A percentile compares a stretch with the other conserved stretches of the same genome.
Evolutionary conservation across 1,284 basidiomycete genomes (phyloP).

Genomic region (Leccinum cinnamomeum): DNA sequence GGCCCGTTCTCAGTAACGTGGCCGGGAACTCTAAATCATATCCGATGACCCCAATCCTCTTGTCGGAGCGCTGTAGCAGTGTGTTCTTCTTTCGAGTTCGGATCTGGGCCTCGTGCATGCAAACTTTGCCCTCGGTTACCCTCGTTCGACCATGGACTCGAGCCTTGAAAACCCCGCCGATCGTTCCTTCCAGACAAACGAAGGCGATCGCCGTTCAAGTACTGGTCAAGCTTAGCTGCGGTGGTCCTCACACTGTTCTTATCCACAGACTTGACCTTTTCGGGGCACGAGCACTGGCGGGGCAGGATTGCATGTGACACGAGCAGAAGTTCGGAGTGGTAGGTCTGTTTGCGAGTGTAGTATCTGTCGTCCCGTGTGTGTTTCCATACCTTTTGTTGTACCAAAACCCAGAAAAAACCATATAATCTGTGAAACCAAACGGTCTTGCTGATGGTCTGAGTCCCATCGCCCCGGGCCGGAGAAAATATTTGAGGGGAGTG

Average conservation of each 20-base stretch:
- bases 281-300: background rate
- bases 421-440: constrained; percentile 9
- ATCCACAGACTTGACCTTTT: background rate
- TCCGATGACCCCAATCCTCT: background rate
- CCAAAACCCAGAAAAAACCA: constrained; percentile 16
- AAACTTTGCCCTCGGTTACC: background rate
- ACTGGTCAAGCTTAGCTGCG: background rate
- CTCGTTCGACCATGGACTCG: constrained; percentile 1
- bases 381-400: constrained; percentile 13
- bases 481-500: too few species aligned
- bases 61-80: constrained; percentile 12
- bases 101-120: too few species aligned
- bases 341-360: constrained; percentile 11
- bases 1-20: too few species aligned
- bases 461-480: too few species aligned
- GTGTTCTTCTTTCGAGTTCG: background rate
- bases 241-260: background rate
- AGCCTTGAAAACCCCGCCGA: background rate
- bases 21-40: too few species aligned
- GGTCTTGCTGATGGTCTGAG: too few species aligned
- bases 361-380: constrained; percentile 10
- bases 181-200: background rate
- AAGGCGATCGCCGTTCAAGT: background rate
- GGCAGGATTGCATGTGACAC: constrained; percentile 9
- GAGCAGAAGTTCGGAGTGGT: constrained; percentile 14